These are phyloP conservation scores for Sclerotinia sclerotiorum DNA, from an alignment of 2,329 filamentous ascomycete species.

Conservation along the genomic window DNA sequence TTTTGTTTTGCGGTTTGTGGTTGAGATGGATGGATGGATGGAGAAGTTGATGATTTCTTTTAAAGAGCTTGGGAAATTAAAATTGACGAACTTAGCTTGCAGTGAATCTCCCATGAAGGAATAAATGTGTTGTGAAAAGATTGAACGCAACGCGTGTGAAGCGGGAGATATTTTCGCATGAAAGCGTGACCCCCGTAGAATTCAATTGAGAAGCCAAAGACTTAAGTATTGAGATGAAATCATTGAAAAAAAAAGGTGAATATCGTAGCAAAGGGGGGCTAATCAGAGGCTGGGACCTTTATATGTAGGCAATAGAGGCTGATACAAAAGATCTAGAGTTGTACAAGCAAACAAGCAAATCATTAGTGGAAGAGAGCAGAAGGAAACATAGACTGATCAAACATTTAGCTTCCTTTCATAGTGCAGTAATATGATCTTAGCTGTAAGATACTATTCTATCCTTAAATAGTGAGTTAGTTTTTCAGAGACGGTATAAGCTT, in stretches of 20 bases:
- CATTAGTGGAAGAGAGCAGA: not conserved
- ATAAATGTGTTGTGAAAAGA: not conserved
- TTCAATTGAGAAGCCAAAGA: too few relatives aligned
- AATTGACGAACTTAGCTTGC: not conserved
- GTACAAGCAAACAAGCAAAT: not conserved
- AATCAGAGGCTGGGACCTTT: not conserved
- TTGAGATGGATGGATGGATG: too few relatives aligned
- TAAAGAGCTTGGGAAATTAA: not conserved
- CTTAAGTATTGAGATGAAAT: not conserved
- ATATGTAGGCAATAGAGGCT: not conserved
- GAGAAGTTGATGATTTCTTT: not conserved
- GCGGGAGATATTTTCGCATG: not conserved
- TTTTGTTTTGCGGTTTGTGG: not conserved
- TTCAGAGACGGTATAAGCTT: rapidly evolving
- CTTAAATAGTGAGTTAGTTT: not conserved
- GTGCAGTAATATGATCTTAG: not conserved
- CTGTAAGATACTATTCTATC: too few relatives aligned
- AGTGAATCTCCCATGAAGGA: not conserved
- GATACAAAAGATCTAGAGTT: not conserved
- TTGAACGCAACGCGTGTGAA: not conserved
- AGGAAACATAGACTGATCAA: not conserved
- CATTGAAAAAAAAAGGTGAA: too few relatives aligned
- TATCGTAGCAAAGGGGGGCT: not conserved
- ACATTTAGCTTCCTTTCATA: not conserved
- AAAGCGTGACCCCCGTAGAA: not conserved